Base-by-base conservation (phyloP, 1,139 yeast species). In the Yarrowia galli region DNA sequence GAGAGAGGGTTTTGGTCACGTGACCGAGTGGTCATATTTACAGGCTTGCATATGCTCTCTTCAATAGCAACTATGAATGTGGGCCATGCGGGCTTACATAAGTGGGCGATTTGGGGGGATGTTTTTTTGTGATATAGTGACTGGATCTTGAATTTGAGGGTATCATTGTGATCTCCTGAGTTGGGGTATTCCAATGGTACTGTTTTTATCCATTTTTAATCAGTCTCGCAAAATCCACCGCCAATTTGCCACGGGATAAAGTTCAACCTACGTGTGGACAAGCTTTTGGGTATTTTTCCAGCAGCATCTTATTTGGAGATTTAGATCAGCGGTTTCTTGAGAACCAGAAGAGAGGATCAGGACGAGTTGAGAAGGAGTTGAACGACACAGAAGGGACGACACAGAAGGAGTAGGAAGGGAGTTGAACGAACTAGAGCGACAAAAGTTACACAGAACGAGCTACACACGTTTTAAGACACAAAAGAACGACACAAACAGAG, bases 251-350 rank as follows among this genome's bases (percentile, higher is more conserved):
- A 51, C 56, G 40, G 28, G 56, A 35, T 51, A 51, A 28, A 51
- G 56, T 51, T 51, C 16, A 35, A 35, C 42, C 42, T 51, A 32
- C 9, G 15, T 8, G 16, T 12, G 7, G n/a, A 16, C 28, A 13
- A 51, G 42, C 56, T 51, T 51, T 35, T 51, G 56, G 42, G 42
- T 51, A 51, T 51, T 51, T 51, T 51, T 51, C 56, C 56, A 51
- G 40, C 54, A n/a, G 32, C 32, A 28, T 28, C 32, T 28, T 28
- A 28, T 28, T 28, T 28, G 32, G 32, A 28, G 8, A 51, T 51
- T 20, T 28, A 22, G 56, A 20, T 51, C 56, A 49, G 53, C 8
- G 9, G 9, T 23, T 13, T 12, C 4, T 12, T 1, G 16, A 35
- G 38, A 35, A 2, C 9, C 12, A 12, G 5, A 12, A 5, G 38